Evolutionary conservation across 202 grass and related monocot genomes (phyloP).

Genomic region (Brachypodium distachyon): DNA sequence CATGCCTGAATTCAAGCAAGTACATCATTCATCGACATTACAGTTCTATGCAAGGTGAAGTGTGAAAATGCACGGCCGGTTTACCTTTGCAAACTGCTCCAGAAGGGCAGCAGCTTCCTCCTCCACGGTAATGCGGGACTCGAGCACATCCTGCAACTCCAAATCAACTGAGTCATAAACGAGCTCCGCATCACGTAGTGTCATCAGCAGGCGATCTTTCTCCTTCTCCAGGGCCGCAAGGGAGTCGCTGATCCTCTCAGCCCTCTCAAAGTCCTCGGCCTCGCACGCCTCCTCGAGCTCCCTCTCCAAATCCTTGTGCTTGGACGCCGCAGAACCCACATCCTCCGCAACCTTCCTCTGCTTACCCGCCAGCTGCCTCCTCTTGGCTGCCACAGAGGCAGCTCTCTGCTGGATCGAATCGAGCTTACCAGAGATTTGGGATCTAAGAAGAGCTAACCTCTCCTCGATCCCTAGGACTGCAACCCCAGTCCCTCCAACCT

Average conservation of each 20-base stretch:
- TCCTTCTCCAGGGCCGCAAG: constrained; percentile 55
- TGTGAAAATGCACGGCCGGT: background rate
- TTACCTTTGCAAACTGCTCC: constrained; percentile 71
- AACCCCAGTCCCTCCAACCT: background rate
- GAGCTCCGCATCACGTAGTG: constrained; percentile 49
- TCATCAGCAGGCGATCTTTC: constrained; percentile 40
- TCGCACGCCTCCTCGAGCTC: constrained; percentile 89
- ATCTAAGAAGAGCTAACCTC: constrained; percentile 51
- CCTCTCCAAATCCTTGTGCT: constrained; percentile 72
- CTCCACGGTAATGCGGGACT: constrained; percentile 49
- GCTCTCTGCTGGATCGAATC: constrained; percentile 51
- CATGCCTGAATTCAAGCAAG: background rate
- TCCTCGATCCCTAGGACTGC: constrained; percentile 35
- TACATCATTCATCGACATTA: background rate
- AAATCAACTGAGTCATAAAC: constrained; percentile 60
- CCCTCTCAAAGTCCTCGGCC: constrained; percentile 76
- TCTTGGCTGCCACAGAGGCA: constrained; percentile 29
- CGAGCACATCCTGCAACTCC: constrained; percentile 67
- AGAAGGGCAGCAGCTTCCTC: constrained; percentile 63
- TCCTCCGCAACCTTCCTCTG: constrained; percentile 54
- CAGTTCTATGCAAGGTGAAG: background rate
- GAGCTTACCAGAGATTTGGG: constrained; percentile 51
- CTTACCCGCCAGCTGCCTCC: constrained; percentile 55
- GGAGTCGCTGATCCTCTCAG: constrained; percentile 69
- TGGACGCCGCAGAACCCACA: constrained; percentile 19